These are phyloP conservation scores for Aspergillus luchuensis DNA, from an alignment of 2,329 filamentous ascomycete genomes.

Conservation along the genomic window DNA sequence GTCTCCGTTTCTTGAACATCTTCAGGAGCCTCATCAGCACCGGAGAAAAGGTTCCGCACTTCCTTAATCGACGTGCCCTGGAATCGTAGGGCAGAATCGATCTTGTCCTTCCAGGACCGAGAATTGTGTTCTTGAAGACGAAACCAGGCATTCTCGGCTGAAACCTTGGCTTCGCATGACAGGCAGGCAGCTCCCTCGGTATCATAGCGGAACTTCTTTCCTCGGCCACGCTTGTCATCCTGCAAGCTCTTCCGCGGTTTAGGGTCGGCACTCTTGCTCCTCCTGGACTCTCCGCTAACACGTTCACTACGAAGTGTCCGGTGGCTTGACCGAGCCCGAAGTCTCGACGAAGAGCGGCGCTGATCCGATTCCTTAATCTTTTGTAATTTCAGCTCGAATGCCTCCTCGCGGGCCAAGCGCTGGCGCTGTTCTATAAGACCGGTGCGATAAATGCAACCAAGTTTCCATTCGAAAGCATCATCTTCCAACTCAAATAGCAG, in stretches of 20 bases:
- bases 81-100: conserved; percentile 71
- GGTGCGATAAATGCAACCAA: conserved; percentile 89
- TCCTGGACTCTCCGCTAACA: conserved; percentile 40
- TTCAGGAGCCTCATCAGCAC: conserved; percentile 75
- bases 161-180: conserved; percentile 70
- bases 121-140: conserved; percentile 79
- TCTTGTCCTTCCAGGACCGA: conserved; percentile 87
- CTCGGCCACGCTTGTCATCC: conserved; percentile 38
- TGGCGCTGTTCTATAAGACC: conserved; percentile 89
- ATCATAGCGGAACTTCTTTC: conserved; percentile 65
- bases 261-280: conserved; percentile 62
- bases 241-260: conserved; percentile 35
- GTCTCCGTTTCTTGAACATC: conserved; percentile 81
- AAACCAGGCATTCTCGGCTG: conserved; percentile 73
- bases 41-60: conserved; percentile 77
- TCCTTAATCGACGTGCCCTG: conserved; percentile 76
- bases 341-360: conserved; percentile 52
- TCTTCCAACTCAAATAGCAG: conserved; percentile 93
- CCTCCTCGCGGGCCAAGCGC: conserved; percentile 83
- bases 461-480: conserved; percentile 95
- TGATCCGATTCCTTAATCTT: conserved; percentile 72
- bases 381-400: conserved; percentile 83
- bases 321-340: conserved; percentile 56
- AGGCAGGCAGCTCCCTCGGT: conserved; percentile 74
- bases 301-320: conserved; percentile 46